Evolutionary conservation across 257 asterid species (phyloP).

Genomic region (Solanum verrucosum): DNA sequence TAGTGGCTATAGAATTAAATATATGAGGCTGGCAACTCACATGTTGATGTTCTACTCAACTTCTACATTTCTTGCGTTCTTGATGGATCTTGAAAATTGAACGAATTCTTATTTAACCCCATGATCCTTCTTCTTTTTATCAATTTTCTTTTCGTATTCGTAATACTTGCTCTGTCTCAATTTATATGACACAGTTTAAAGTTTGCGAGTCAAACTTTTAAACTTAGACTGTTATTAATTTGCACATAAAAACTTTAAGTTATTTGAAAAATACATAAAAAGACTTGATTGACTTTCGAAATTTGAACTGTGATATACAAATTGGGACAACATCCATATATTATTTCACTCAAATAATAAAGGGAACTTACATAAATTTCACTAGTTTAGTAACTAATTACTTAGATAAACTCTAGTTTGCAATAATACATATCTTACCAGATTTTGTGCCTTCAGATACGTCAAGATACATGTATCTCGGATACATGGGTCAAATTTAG

Average conservation of each 20-base stretch:
- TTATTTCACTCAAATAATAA: not conserved
- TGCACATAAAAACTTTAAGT: not conserved
- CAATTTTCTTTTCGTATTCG: not conserved
- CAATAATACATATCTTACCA: too few relatives aligned
- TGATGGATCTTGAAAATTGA: slow-evolving; percentile 8
- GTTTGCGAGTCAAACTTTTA: not conserved
- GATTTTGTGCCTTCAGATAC: not conserved
- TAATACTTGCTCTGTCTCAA: rapidly evolving
- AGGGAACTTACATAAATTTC: too few relatives aligned
- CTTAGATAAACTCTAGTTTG: too few relatives aligned
- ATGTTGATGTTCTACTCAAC: not conserved
- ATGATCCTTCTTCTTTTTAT: not conserved
- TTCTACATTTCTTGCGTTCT: slow-evolving; percentile 13
- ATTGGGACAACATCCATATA: not conserved
- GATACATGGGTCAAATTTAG: not conserved
- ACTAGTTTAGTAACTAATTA: not conserved
- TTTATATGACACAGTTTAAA: not conserved
- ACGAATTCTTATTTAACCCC: not conserved
- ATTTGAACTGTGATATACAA: not conserved
- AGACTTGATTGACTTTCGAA: not conserved
- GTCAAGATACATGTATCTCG: not conserved
- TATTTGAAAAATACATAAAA: not conserved
- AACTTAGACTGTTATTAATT: not conserved
- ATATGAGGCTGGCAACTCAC: slow-evolving; percentile 13
- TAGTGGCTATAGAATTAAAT: not conserved